These are phyloP conservation scores for Hypoxylon fuscum DNA, from an alignment of 495 filamentous ascomycete genomes.

Conservation along the genomic window DNA sequence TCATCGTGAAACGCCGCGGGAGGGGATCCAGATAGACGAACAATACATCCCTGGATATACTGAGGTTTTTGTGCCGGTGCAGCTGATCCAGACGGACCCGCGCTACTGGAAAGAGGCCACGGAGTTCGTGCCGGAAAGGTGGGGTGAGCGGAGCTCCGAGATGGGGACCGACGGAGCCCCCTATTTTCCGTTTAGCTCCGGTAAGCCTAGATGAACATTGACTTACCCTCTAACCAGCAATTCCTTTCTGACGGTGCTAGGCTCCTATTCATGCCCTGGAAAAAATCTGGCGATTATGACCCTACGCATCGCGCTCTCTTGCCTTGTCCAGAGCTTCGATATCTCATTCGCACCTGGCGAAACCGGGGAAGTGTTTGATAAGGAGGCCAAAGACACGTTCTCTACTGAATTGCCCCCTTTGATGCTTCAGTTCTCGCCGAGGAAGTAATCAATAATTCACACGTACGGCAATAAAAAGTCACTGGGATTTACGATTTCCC, in stretches of 20 bases:
- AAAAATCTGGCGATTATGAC: conserved; percentile 49
- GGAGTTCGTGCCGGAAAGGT: conserved; percentile 61
- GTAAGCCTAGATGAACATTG: conserved; percentile 8
- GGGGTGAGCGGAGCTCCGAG: conserved; percentile 50
- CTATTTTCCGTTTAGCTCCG: conserved; percentile 36
- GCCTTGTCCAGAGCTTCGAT: conserved; percentile 47
- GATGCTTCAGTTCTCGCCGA: conserved; percentile 35
- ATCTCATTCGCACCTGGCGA: conserved; percentile 47
- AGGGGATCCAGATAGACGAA: conserved; percentile 59
- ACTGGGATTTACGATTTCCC: too few relatives aligned
- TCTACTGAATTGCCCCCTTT: conserved; percentile 29
- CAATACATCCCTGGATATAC: conserved; percentile 58
- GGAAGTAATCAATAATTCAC: conserved; percentile 3
- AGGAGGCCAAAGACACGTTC: conserved; percentile 34
- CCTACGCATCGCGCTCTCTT: conserved; percentile 49
- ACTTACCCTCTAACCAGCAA: neutral
- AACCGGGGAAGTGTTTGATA: conserved; percentile 36
- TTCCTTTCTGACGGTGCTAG: conserved; percentile 5
- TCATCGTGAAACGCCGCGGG: conserved; percentile 51
- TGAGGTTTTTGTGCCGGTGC: conserved; percentile 36
- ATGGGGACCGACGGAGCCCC: conserved; percentile 34
- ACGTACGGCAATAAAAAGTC: too few relatives aligned
- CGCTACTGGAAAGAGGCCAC: conserved; percentile 50
- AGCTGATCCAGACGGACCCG: conserved; percentile 44
- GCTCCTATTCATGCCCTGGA: conserved; percentile 24